Conservation (phyloP, 495 filamentous ascomycete species). For the Amorphotheca resinae region DNA sequence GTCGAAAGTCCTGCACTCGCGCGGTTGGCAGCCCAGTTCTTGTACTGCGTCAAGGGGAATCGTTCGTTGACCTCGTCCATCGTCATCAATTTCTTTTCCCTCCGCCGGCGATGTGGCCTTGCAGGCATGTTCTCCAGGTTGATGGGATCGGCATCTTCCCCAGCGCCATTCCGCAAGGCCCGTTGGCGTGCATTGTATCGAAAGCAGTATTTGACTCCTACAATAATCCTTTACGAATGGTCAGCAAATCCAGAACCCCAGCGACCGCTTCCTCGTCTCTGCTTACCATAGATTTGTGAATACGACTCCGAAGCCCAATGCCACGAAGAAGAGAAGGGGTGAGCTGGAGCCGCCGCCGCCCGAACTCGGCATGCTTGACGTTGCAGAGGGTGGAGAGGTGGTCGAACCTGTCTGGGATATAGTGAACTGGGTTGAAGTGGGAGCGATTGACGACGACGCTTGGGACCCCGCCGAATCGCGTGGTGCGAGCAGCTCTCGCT, state of each 20-base stretch:
- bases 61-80: conserved; percentile 98
- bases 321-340: conserved; percentile 91
- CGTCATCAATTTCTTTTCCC: conserved; percentile 96
- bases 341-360: conserved; percentile 54
- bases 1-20: conserved; percentile 74
- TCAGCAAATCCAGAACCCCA: conserved; percentile 8
- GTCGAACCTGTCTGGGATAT: not conserved
- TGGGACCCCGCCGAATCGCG: no score
- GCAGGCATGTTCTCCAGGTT: conserved; percentile 70
- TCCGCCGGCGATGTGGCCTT: conserved; percentile 57
- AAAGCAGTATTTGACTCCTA: conserved; percentile 98
- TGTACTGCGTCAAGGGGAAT: conserved; percentile 93
- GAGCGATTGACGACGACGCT: no score
- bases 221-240: conserved; percentile 69
- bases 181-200: conserved; percentile 93
- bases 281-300: conserved; percentile 96
- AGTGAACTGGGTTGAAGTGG: no score
- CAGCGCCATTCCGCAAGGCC: conserved; percentile 54
- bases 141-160: conserved; percentile 84
- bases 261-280: conserved; percentile 15
- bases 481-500: no score
- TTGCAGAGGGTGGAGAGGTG: not conserved
- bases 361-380: not conserved
- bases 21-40: conserved; percentile 77
- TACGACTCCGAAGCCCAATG: conserved; percentile 93